Evolutionary conservation across 805 yeast species (phyloP), one percentile per base, ranked within the genome.

Genomic region (Ogataea trehalophila): DNA sequence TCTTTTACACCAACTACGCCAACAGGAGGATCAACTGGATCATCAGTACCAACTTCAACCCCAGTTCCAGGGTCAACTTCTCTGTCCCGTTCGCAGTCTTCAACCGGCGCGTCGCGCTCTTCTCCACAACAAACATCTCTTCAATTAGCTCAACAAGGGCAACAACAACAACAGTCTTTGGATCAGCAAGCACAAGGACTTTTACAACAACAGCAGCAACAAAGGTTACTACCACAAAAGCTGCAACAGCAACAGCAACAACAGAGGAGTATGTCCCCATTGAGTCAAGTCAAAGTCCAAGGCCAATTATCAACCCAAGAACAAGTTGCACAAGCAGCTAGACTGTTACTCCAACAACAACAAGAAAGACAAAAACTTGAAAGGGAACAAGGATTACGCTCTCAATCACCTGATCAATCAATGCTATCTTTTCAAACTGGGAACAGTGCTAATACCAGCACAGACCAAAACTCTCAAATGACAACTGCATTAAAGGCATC

Each of bases 101-200:
- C 20, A 20, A 20, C 20, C 20, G 20, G 20, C 31, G 31, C 31
- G 11, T 26, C 31, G 13, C 9, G 13, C 9, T 13, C 31, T 29
- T 15, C 35, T 29, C 36, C 9, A 17, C 16, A 15, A 15, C 42
- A 40, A 18, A 6, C 14, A 16, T 37, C 31, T 11, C 39, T 46
- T 2, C 50, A 38, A 42, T 44, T 41, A 7, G 33, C 29, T 14
- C 46, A 45, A 29, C 58, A 53, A n/a, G 56, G 55, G 16, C 31
- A 26, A 26, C 31, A 26, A 26, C 31, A 26, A 9, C 31, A 26
- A 9, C 31, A 26, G 31, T 9, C 1, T 11, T 26, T 26, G 31
- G 31, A 26, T 26, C 31, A 26, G 9, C 31, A 26, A 11, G 7
- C 31, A 26, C 31, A 26, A 6, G 31, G 13, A 26, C 11, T 26